Base-by-base conservation (phyloP, 257 asterid species). In the Nicotiana otophora region DNA sequence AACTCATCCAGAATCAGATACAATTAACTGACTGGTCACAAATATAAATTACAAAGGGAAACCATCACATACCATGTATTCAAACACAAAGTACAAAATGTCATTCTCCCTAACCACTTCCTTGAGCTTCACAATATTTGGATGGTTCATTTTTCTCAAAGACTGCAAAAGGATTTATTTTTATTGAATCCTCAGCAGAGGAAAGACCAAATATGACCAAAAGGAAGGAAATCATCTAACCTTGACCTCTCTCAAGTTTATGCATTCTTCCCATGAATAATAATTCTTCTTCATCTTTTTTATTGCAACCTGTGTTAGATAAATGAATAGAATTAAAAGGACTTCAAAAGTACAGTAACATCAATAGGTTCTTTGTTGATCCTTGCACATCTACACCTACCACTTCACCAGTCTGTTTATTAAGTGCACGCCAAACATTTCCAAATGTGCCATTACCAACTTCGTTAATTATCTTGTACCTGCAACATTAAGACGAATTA, bases 401-500 rank as follows among this genome's bases (percentile, higher is more conserved):
- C 97, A 94, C 97, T 94, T 96, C 99, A 83, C 97, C 97, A 89
- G 95, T 89, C 83, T 92, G 98, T 89, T 90, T 92, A 91, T 92
- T 93, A 67, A 94, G 80, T 82, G 98, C 99, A 82, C 95, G 90
- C 98, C 98, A 96, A 74, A 96, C 99, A 90, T 86, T 93, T 68
- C 99, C 99, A 85, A 96, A 96, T 20, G 99, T 93, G 85, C 98
- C 99, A 87, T 87, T 94, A 82, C 99, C 99, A 81, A 96, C 98
- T 89, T 96, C 99, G 87, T 88, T 92, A 82, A 94, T 93, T 86
- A 96, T 86, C 82, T 88, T 92, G 87, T 96, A 96, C 92, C 98
- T 95, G 90, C 86, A 88, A 33, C 20, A 84, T 33, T 33, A 65
- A 78, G 62, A 30, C 72, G 17, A 58, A 26, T 67, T 34, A n/a